A percentile compares a stretch with the other conserved stretches of the same genome.
phyloP scores from a whole-genome alignment of 2,329 filamentous ascomycete genomes.

The Neofusicoccum cordaticola region DNA sequence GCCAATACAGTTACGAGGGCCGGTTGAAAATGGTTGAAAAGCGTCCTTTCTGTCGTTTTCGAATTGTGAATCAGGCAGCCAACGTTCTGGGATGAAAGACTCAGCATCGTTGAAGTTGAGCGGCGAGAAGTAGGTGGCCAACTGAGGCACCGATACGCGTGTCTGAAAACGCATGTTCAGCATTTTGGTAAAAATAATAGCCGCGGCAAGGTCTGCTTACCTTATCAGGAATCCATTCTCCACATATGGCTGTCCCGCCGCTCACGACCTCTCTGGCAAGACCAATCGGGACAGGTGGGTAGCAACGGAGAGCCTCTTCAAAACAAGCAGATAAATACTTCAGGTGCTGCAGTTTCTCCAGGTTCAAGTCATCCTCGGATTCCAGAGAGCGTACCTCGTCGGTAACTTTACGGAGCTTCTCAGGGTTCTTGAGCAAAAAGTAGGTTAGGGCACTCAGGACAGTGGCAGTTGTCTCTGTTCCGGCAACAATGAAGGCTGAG shows the following conservation, averaged over 20 bases:
- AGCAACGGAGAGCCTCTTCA: slow-evolving; percentile 42
- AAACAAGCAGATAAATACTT: slow-evolving; percentile 40
- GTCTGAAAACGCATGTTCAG: slow-evolving; percentile 18
- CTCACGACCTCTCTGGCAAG: slow-evolving; percentile 33
- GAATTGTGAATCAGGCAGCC: slow-evolving; percentile 31
- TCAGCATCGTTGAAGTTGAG: slow-evolving; percentile 36
- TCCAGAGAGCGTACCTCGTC: slow-evolving; percentile 28
- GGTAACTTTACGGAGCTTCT: slow-evolving; percentile 26
- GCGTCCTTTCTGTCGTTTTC: slow-evolving; percentile 32
- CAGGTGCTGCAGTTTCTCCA: slow-evolving; percentile 31
- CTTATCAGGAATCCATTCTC: slow-evolving; percentile 33
- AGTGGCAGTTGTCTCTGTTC: slow-evolving; percentile 47
- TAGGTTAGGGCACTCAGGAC: slow-evolving; percentile 39
- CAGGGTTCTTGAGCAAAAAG: slow-evolving; percentile 28
- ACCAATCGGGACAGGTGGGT: slow-evolving; percentile 39
- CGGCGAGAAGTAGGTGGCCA: slow-evolving; percentile 13
- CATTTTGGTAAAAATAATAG: too few relatives aligned
- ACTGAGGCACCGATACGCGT: slow-evolving; percentile 9
- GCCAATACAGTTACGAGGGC: slow-evolving; percentile 39
- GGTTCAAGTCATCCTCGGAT: slow-evolving; percentile 32
- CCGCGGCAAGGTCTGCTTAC: neutral
- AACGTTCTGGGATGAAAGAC: slow-evolving; percentile 42
- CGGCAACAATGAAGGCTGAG: slow-evolving; percentile 40
- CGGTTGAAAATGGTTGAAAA: slow-evolving; percentile 46
- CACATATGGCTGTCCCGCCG: slow-evolving; percentile 38